Evolutionary conservation across 2,329 filamentous ascomycete species (phyloP).

Genomic region (Escovopsis sp.): DNA sequence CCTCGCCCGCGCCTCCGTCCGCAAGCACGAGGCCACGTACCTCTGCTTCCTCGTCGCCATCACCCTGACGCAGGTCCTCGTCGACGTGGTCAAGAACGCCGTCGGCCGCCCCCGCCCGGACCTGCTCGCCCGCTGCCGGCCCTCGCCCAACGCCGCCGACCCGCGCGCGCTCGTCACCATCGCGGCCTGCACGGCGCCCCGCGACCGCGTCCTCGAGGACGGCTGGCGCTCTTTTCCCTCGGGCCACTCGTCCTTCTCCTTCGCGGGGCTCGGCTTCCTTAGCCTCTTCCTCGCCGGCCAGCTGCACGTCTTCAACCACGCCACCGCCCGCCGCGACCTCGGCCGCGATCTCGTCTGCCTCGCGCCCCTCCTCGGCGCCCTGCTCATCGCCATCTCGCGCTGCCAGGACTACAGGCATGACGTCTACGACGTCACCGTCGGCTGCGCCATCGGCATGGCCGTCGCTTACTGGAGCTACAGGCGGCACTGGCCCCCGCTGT

Average conservation of each 20-base stretch:
- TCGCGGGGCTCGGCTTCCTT: constrained; percentile 63
- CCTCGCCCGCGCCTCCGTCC: constrained; percentile 44
- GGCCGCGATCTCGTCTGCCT: constrained; percentile 42
- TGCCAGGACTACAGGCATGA: constrained; percentile 60
- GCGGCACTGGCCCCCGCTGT: constrained; percentile 45
- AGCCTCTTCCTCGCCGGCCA: constrained; percentile 56
- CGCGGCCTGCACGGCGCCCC: constrained; percentile 56
- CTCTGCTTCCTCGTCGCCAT: constrained; percentile 68
- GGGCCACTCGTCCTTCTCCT: constrained; percentile 67
- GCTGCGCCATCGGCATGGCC: constrained; percentile 42
- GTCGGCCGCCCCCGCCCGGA: constrained; percentile 59
- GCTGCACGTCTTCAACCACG: constrained; percentile 39
- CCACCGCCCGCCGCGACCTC: constrained; percentile 30
- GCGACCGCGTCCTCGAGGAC: constrained; percentile 58
- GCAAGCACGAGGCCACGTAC: constrained; percentile 76
- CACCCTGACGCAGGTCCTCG: constrained; percentile 66
- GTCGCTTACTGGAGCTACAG: constrained; percentile 53
- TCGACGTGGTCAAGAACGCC: constrained; percentile 81
- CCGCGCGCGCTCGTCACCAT: constrained; percentile 42
- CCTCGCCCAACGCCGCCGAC: constrained; percentile 23
- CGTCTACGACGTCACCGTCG: constrained; percentile 52
- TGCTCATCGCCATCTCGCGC: constrained; percentile 53
- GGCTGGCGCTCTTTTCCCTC: constrained; percentile 75
- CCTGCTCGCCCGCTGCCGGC: constrained; percentile 63
- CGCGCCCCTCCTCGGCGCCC: constrained; percentile 43